phyloP scores from a whole-genome alignment of 2,329 filamentous ascomycete species.

The Phyllosticta ampelicida region DNA sequence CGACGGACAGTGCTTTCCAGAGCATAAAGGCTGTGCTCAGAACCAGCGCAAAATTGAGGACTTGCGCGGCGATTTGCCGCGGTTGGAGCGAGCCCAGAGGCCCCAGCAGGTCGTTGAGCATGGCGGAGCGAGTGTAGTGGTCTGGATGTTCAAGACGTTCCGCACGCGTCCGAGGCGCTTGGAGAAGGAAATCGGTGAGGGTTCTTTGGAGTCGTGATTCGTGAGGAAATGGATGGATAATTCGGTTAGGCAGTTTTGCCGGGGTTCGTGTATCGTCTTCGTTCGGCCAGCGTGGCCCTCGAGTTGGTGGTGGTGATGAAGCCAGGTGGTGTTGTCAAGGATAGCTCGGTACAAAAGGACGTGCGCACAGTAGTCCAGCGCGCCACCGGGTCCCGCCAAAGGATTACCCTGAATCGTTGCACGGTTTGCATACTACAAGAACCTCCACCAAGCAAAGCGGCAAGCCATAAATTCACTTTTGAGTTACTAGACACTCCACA shows the following conservation, averaged over 20 bases:
- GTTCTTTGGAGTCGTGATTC: neutral
- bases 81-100: constrained; percentile 54
- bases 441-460: neutral
- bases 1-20: constrained; percentile 73
- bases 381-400: neutral
- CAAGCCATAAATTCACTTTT: neutral
- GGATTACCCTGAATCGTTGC: neutral
- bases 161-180: neutral
- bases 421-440: neutral
- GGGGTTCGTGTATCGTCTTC: neutral
- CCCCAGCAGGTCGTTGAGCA: constrained; percentile 6
- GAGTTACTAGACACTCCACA: neutral
- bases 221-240: neutral
- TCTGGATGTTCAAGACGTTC: neutral
- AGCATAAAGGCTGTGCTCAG: constrained; percentile 91
- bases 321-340: constrained; percentile 1
- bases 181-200: neutral
- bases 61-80: constrained; percentile 68
- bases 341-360: neutral
- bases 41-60: constrained; percentile 85
- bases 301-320: neutral
- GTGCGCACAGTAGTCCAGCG: neutral
- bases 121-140: neutral
- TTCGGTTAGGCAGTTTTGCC: neutral
- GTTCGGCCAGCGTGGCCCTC: neutral